These are phyloP conservation scores for Cutaneotrichosporon dermatis DNA, from an alignment of 1,284 basidiomycete genomes.

Conservation along the genomic window DNA sequence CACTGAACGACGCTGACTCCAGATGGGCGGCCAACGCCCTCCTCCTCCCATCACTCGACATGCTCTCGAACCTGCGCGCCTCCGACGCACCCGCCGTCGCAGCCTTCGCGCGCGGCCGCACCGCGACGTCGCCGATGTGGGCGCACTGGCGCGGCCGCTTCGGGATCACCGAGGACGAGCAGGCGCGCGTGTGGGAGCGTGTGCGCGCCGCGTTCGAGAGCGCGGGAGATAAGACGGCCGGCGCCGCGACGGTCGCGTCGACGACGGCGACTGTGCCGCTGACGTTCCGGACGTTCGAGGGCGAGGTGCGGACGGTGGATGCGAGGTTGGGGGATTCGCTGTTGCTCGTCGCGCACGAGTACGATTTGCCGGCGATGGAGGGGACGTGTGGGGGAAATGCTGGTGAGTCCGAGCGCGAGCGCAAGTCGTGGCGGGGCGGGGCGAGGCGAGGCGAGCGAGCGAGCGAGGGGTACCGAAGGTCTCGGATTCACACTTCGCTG, in stretches of 20 bases:
- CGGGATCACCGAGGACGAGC: slow-evolving; percentile 63
- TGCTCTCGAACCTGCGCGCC: slow-evolving; percentile 62
- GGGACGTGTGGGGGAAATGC: slow-evolving; percentile 48
- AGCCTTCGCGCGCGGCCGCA: slow-evolving; percentile 46
- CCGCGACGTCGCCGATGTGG: slow-evolving; percentile 24
- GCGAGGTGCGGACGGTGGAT: slow-evolving; percentile 26
- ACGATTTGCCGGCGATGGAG: slow-evolving; percentile 45
- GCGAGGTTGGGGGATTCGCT: slow-evolving; percentile 39
- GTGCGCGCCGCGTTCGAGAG: not conserved
- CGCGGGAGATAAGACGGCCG: no score
- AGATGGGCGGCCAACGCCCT: slow-evolving; percentile 76
- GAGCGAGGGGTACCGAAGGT: not conserved
- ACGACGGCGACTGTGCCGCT: slow-evolving; percentile 14
- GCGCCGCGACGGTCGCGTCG: not conserved
- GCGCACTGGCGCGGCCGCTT: slow-evolving; percentile 67
- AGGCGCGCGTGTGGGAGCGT: slow-evolving; percentile 43
- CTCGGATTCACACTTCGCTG: no score
- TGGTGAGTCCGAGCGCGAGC: slow-evolving; percentile 26
- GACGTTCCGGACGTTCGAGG: slow-evolving; percentile 37
- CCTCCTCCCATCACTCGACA: slow-evolving; percentile 70
- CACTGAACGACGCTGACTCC: not conserved
- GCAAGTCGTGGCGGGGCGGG: no score
- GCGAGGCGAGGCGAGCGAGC: no score
- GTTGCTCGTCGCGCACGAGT: slow-evolving; percentile 39
- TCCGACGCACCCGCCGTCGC: slow-evolving; percentile 58